Conservation (phyloP, 345 rosid genomes). For the Gossypium raimondii region DNA sequence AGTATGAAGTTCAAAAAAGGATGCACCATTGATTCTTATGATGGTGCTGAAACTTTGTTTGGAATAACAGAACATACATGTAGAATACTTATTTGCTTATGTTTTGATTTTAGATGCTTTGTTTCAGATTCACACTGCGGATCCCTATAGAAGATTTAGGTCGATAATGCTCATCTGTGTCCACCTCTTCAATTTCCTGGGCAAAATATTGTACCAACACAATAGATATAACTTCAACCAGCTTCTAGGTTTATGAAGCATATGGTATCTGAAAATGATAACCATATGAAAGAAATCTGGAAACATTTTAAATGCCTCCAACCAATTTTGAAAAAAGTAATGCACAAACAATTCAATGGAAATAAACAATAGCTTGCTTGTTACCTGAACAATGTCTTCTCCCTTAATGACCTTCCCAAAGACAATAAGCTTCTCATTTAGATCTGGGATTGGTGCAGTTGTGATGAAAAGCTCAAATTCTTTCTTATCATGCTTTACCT, state of each 20-base stretch:
- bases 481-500: slow-evolving; percentile 39
- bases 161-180: slow-evolving; percentile 83
- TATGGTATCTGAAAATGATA: not conserved
- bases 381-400: slow-evolving; percentile 54
- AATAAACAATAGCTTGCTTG: not conserved
- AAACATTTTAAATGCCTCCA: not conserved
- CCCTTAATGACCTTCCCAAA: slow-evolving; percentile 62
- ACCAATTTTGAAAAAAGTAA: not conserved
- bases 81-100: not conserved
- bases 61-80: not conserved
- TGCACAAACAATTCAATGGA: not conserved
- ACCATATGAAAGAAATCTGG: not conserved
- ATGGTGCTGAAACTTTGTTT: slow-evolving; percentile 4
- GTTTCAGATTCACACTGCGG: slow-evolving; percentile 47
- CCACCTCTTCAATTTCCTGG: slow-evolving; percentile 96
- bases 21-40: not conserved
- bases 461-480: slow-evolving; percentile 63
- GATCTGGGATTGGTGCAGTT: slow-evolving; percentile 54
- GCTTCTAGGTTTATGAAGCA: not conserved
- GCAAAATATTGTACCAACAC: slow-evolving; percentile 9
- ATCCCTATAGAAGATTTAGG: slow-evolving; percentile 72
- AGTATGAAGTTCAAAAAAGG: not conserved
- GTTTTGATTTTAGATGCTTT: slow-evolving; percentile 34
- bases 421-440: slow-evolving; percentile 55
- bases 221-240: not conserved